Base-by-base conservation (phyloP, 352 stramenopile genomes). In the Phytophthora hibernalis region DNA sequence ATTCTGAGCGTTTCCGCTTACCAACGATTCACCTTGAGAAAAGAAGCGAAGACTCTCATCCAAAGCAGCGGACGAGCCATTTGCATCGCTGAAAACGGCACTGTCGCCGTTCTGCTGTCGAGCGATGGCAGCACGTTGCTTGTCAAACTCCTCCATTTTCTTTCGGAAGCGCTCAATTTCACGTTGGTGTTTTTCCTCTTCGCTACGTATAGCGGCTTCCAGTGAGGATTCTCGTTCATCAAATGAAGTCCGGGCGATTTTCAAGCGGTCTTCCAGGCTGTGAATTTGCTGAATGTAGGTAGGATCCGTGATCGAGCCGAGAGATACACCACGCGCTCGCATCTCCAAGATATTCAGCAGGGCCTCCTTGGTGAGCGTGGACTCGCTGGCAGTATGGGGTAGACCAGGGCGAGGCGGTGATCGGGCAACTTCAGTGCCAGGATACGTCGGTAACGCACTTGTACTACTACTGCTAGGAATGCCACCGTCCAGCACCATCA, bases 121-220 rank as follows among this genome's bases (percentile, higher is more conserved):
- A 30, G 83, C 82, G 26, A 90, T 89, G 20, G 83, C 85, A 22
- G 82, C 81, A 33, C 85, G 78, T 47, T 93, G 86, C 52, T 92
- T 88, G 61, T 92, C 85, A 45, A 95, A 82, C 50, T 95, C 83
- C 54, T 93, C 81, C 82, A 95, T 93, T 52, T 93, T 91, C 60
- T 87, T 85, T 20, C 83, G 77, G 35, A 93, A 93, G 0, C 83
- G 82, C 65, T 93, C 85, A 42, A 95, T 87, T 72, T 95, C 87
- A 38, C 83, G 83, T 60, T 93, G 75, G 45, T 95, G 87, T 40
- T 93, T 92, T 43, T 93, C 85, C 54, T 93, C 82, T 68, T 92
- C 85, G 40, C 72, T 91, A 43, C 84, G 82, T 40, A 94, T 92
- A 18, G 79, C 84, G 13, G 80, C 83, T 24, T 92, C 86, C 16